A percentile compares a stretch with the other conserved stretches of the same genome.
Evolutionary conservation across 1,284 basidiomycete species (phyloP).

Genomic region (Waitea zeae): DNA sequence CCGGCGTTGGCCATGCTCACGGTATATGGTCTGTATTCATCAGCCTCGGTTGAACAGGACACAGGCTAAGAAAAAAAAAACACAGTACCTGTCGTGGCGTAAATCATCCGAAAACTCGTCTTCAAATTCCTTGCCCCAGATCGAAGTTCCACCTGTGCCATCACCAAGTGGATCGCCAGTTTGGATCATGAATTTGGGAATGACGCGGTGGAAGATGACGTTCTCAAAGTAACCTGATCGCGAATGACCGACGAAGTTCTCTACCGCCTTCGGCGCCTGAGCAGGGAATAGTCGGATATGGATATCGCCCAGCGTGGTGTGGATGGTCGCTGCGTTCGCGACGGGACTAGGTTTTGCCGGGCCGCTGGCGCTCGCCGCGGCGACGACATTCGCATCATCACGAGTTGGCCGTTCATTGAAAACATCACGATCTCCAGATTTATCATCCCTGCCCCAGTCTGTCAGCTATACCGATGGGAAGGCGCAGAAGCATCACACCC

Average conservation of each 20-base stretch:
- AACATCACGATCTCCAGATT: conserved; percentile 84
- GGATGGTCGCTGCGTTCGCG: conserved; percentile 73
- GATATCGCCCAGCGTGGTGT: conserved; percentile 93
- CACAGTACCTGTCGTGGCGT: conserved; percentile 72
- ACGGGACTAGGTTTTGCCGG: conserved; percentile 40
- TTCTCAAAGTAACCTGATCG: conserved; percentile 87
- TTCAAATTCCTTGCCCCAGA: conserved; percentile 92
- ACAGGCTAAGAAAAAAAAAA: conserved; percentile 1
- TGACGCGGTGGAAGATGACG: conserved; percentile 94
- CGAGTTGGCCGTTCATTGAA: conserved; percentile 97
- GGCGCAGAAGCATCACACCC: conserved; percentile 14
- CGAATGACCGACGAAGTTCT: conserved; percentile 95
- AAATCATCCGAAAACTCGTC: conserved; percentile 88
- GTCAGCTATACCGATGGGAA: conserved; percentile 4
- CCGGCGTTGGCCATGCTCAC: conserved; percentile 99
- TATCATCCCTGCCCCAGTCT: conserved; percentile 45
- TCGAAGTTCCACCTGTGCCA: conserved; percentile 91
- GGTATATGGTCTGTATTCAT: conserved; percentile 65
- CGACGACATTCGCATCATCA: conserved; percentile 91
- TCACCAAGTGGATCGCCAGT: conserved; percentile 95
- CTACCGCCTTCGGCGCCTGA: conserved; percentile 86
- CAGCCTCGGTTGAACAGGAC: conserved; percentile 1
- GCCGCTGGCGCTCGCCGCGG: conserved; percentile 31
- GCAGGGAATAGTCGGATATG: conserved; percentile 82
- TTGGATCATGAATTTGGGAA: conserved; percentile 99